phyloP scores from a whole-genome alignment of 805 yeast species.

The Candida berthetii region DNA sequence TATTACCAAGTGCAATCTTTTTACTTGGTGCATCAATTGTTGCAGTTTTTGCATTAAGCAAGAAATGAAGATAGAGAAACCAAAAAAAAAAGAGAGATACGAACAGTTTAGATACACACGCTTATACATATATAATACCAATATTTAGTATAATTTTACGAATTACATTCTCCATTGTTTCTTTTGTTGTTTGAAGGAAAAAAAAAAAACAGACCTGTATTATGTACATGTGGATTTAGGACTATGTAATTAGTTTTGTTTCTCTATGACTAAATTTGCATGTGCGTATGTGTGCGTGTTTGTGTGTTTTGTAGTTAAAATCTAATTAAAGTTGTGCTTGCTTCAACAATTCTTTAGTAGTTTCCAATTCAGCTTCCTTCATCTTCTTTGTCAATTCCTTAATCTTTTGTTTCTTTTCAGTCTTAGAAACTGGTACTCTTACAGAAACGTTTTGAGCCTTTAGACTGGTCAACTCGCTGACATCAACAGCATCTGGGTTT shows the following conservation, averaged over 20 bases:
- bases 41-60: conserved; percentile 47
- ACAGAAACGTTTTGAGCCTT: conserved; percentile 17
- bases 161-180: no score
- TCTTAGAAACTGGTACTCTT: conserved; percentile 14
- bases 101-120: not conserved
- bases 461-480: conserved; percentile 9
- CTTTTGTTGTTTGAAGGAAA: not conserved
- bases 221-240: not conserved
- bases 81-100: conserved; percentile 1
- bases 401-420: conserved; percentile 16
- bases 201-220: not conserved
- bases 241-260: not conserved
- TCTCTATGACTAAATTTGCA: not conserved
- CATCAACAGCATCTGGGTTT: conserved; percentile 9
- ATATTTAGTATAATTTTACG: not conserved
- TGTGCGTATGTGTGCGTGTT: not conserved
- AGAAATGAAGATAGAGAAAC: conserved; percentile 31
- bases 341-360: conserved; percentile 9
- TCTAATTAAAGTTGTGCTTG: conserved; percentile 10
- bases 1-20: conserved; percentile 59
- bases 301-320: not conserved
- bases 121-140: no score
- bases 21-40: conserved; percentile 54
- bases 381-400: conserved; percentile 1
- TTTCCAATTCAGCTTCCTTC: not conserved